Evolutionary conservation across 2,329 filamentous ascomycete genomes (phyloP), one percentile per base, ranked within the genome.

Genomic region (Penicillium griseofulvum): DNA sequence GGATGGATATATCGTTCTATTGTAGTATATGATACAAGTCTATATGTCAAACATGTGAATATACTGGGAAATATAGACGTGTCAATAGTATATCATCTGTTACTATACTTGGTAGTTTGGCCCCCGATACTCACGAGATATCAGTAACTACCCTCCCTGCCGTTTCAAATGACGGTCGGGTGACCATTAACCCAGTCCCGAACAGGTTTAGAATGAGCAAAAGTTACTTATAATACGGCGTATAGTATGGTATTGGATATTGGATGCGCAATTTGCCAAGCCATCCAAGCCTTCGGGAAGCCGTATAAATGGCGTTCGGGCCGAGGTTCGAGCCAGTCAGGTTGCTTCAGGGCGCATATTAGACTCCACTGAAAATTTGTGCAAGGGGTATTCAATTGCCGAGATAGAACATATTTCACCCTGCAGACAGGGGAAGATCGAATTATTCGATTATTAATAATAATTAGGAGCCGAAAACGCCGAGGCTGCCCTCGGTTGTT

Each of bases 401-500:
- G 33, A 45, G 16, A 36, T 17, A 4, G 22, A 22, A 22, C 4
- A 26, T n/a, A 26, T 34, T 34, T 14, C 14, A 33, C 12, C 12
- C 4, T 33, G 7, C 14, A 34, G 12, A 34, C 14, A 34, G 31
- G 31, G n/a, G 34, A 28, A 16, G 34, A 14, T 26, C 1, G 19
- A 11, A 38, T 48, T 29, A n/a, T 36, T 19, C 24, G 17, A 44
- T 44, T 17, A 37, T 42, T 14, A 29, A 44, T 33, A 33, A 33
- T 33, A 16, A 34, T 7, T 16, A 34, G 6, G 6, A 16, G 31
- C 31, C 31, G 31, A 34, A 16, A 34, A 34, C 31, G 34, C 50
- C 50, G 51, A 53, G 51, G 44, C 51, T 38, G 8, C 34, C 19
- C 33, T 53, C 51, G 51, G 51, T 31, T 52, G 50, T 39, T 53